Evolutionary conservation across 2,329 filamentous ascomycete species (phyloP).

Genomic region (Cladosporium sp.): DNA sequence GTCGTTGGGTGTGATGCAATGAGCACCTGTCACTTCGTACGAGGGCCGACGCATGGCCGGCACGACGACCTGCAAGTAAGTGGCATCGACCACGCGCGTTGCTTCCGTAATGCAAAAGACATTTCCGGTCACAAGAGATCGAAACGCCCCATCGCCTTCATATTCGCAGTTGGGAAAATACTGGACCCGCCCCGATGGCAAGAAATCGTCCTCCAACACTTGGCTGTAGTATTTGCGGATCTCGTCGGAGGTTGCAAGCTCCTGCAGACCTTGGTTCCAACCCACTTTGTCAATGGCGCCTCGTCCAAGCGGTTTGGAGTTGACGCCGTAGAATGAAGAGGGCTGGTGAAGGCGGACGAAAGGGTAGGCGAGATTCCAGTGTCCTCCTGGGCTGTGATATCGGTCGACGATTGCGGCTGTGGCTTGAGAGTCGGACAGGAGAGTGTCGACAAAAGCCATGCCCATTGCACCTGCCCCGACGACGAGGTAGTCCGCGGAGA

Average conservation of each 20-base stretch:
- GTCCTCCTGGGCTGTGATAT: constrained; percentile 24
- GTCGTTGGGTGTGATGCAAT: constrained; percentile 21
- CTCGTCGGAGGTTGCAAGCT: constrained; percentile 23
- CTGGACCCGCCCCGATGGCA: constrained; percentile 24
- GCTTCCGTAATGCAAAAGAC: constrained; percentile 14
- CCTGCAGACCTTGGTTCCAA: constrained; percentile 25
- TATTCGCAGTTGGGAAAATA: constrained; percentile 26
- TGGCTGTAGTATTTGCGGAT: constrained; percentile 24
- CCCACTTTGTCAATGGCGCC: constrained; percentile 24
- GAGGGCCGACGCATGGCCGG: constrained; percentile 24
- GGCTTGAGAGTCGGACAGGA: constrained; percentile 17
- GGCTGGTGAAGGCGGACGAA: constrained; percentile 28
- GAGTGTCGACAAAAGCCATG: constrained; percentile 27
- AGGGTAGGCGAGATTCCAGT: constrained; percentile 26
- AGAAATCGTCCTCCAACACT: constrained; percentile 24
- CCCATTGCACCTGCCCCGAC: constrained; percentile 27
- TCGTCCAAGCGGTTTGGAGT: constrained; percentile 22
- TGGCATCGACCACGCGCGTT: constrained; percentile 25
- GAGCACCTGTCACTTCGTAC: constrained; percentile 19
- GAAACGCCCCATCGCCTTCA: constrained; percentile 20
- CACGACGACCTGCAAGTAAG: constrained; percentile 23
- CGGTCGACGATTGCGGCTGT: constrained; percentile 23
- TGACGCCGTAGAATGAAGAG: constrained; percentile 26
- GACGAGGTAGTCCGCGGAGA: constrained; percentile 24
- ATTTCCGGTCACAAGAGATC: constrained; percentile 20